These are phyloP conservation scores for Dysphania ambrosioides DNA, from an alignment of 148 eudicot species.

Conservation along the genomic window DNA sequence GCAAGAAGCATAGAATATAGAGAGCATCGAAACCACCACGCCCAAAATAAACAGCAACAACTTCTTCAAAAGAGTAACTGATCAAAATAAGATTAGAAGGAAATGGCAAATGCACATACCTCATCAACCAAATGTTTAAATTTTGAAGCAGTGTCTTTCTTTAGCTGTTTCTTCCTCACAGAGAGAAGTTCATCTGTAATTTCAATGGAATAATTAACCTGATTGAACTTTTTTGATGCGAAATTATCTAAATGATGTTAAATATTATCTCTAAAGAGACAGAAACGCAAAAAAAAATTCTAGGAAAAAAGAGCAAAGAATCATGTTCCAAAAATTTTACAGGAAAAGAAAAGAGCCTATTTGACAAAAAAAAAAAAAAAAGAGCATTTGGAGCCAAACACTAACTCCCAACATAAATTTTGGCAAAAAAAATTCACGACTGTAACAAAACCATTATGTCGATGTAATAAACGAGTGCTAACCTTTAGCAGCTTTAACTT, in stretches of 20 bases:
- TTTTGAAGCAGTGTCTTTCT: constrained; percentile 86
- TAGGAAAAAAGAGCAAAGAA: background rate
- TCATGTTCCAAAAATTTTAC: too few species aligned
- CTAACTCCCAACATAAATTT: background rate
- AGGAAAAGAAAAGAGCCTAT: background rate
- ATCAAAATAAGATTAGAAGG: too few species aligned
- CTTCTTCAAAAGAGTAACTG: too few species aligned
- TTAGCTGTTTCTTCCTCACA: constrained; percentile 80
- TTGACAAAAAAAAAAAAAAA: too few species aligned
- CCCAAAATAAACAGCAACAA: background rate
- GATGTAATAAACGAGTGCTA: constrained; percentile 4
- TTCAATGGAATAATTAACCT: background rate
- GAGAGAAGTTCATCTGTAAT: constrained; percentile 77
- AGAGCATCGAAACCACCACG: background rate
- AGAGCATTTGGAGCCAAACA: background rate
- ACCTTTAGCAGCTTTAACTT: constrained; percentile 92
- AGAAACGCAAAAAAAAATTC: background rate
- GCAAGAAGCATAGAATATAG: background rate
- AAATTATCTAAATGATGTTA: background rate
- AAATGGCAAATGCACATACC: constrained; percentile 41
- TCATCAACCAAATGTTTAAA: constrained; percentile 86
- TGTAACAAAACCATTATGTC: background rate
- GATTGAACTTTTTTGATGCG: background rate
- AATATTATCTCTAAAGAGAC: background rate
- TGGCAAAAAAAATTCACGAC: background rate